Conservation (phyloP, 208 protist species). For the Lotmaria passim region DNA sequence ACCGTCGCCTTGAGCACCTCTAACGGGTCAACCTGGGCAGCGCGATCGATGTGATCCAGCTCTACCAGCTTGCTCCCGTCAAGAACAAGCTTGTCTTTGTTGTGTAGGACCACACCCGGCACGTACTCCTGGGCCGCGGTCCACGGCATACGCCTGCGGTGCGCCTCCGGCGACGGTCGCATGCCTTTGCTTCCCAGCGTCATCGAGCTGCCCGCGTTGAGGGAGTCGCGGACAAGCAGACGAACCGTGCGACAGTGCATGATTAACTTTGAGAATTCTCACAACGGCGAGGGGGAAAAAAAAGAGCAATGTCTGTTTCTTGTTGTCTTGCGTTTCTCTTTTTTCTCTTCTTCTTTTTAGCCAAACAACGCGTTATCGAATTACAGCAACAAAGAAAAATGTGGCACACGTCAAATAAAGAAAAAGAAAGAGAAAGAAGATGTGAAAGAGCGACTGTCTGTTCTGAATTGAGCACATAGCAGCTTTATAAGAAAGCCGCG, state of each 20-base stretch:
- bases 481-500: too few relatives aligned
- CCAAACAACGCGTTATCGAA: not conserved
- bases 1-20: constrained; percentile 84
- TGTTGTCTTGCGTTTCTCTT: not conserved
- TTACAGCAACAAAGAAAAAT: not conserved
- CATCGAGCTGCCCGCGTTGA: constrained; percentile 89
- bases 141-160: constrained; percentile 90
- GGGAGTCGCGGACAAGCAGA: constrained; percentile 52
- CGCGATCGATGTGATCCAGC: constrained; percentile 77
- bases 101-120: constrained; percentile 81
- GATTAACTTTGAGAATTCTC: not conserved
- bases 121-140: constrained; percentile 85
- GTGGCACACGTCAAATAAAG: too few relatives aligned
- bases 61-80: constrained; percentile 84
- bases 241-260: constrained; percentile 20
- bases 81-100: constrained; percentile 80
- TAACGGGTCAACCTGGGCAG: constrained; percentile 80
- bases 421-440: too few relatives aligned
- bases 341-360: constrained; percentile 1
- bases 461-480: too few relatives aligned
- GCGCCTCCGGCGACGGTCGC: constrained; percentile 60
- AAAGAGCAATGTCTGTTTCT: not conserved
- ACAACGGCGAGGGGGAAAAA: not conserved
- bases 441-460: too few relatives aligned
- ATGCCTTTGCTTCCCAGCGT: constrained; percentile 83